These are phyloP conservation scores for Rhizomucor miehei DNA, from an alignment of 371 early-diverging fungal genomes.

Conservation along the genomic window DNA sequence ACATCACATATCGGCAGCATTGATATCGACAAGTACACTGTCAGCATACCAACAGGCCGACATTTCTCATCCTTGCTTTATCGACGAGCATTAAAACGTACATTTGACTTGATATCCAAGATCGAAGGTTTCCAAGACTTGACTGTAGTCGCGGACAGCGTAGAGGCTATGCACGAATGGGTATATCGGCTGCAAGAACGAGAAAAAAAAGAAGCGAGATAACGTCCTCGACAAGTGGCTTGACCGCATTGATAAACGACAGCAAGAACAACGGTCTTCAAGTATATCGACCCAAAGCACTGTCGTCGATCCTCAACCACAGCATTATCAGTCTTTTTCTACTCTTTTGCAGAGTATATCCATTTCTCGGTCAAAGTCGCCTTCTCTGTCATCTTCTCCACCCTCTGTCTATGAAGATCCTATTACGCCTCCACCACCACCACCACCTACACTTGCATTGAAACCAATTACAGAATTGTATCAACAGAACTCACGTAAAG, in stretches of 20 bases:
- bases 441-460: not conserved
- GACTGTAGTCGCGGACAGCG: slow-evolving; percentile 11
- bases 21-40: slow-evolving; percentile 11
- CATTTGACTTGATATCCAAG: slow-evolving; percentile 16
- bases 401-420: not conserved
- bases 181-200: slow-evolving; percentile 6
- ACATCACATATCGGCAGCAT: slow-evolving; percentile 5
- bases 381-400: slow-evolving; percentile 1
- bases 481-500: too few species aligned
- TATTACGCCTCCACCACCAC: not conserved
- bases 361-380: slow-evolving; percentile 5
- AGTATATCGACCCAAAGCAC: not conserved
- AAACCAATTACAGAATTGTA: not conserved
- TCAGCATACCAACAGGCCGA: slow-evolving; percentile 5
- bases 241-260: slow-evolving; percentile 13
- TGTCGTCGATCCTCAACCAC: not conserved
- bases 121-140: slow-evolving; percentile 8
- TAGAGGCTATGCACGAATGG: slow-evolving; percentile 14
- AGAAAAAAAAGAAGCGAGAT: slow-evolving; percentile 1
- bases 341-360: slow-evolving; percentile 8
- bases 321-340: slow-evolving; percentile 4
- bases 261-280: slow-evolving; percentile 1
- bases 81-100: slow-evolving; percentile 4
- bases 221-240: slow-evolving; percentile 22
- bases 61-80: slow-evolving; percentile 6